A percentile compares a stretch with the other conserved stretches of the same genome.
Conservation (phyloP, 2,329 filamentous ascomycete species). For the Plenodomus tracheiphilus region DNA sequence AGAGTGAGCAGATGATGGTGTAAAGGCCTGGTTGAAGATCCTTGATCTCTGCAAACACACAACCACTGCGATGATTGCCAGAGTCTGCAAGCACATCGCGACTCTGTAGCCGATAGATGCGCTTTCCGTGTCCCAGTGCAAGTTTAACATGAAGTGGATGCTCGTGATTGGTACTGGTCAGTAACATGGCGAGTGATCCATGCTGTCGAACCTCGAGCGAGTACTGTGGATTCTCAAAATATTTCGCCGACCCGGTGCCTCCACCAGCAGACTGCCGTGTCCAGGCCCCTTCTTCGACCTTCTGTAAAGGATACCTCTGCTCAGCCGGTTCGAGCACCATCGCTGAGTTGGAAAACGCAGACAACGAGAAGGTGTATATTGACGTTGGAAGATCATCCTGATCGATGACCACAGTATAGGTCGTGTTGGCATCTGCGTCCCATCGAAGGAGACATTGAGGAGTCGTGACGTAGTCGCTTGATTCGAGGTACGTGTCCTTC, state of each 20-base stretch:
- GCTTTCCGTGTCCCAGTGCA: conserved; percentile 74
- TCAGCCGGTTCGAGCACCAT: conserved; percentile 65
- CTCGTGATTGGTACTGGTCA: conserved; percentile 68
- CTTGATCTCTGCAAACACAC: conserved; percentile 67
- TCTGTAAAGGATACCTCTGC: conserved; percentile 62
- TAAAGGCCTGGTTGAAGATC: conserved; percentile 73
- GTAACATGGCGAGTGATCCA: conserved; percentile 70
- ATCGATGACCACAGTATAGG: conserved; percentile 70
- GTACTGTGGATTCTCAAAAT: conserved; percentile 88
- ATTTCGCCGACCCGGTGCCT: conserved; percentile 74
- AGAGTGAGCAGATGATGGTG: conserved; percentile 88
- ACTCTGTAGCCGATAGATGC: conserved; percentile 69
- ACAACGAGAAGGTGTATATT: conserved; percentile 83
- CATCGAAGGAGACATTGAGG: conserved; percentile 86
- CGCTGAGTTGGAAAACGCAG: conserved; percentile 71
- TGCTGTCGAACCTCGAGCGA: conserved; percentile 61
- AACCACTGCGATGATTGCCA: conserved; percentile 84
- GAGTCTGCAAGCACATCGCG: conserved; percentile 82
- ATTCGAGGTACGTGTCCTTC: conserved; percentile 70
- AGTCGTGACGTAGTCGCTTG: conserved; percentile 88
- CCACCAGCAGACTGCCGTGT: conserved; percentile 80
- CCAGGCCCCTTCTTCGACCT: conserved; percentile 70
- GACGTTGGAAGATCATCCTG: conserved; percentile 76
- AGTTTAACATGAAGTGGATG: conserved; percentile 83
- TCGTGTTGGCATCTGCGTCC: conserved; percentile 56